Percentiles rank a stretch among this genome's conserved stretches.
Evolutionary conservation across 208 protist genomes (phyloP).

Genomic region (Kentomonas sorsogonicus): DNA sequence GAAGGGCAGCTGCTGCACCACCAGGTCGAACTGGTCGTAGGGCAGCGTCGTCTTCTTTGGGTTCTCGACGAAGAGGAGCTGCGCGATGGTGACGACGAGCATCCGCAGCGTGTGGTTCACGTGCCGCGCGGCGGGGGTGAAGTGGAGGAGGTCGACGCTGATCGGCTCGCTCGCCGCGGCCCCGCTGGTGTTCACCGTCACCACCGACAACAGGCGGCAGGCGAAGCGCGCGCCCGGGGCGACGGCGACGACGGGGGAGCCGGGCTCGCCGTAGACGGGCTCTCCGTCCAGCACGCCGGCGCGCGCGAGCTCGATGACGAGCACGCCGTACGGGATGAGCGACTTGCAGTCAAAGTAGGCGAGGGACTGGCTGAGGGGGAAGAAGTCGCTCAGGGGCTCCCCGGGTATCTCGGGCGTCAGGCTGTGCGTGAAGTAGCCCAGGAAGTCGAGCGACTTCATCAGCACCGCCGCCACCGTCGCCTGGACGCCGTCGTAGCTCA

Average conservation of each 20-base stretch:
- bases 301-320: slow-evolving; percentile 82
- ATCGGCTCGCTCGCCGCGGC: slow-evolving; percentile 76
- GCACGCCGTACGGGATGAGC: slow-evolving; percentile 75
- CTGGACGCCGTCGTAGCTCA: slow-evolving; percentile 22
- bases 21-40: slow-evolving; percentile 37
- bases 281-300: slow-evolving; percentile 54
- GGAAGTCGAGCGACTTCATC: slow-evolving; percentile 80
- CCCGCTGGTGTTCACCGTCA: slow-evolving; percentile 57
- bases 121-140: slow-evolving; percentile 63
- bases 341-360: slow-evolving; percentile 52
- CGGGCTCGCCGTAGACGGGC: neutral
- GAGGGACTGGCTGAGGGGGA: slow-evolving; percentile 56
- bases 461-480: slow-evolving; percentile 58
- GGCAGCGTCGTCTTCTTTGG: slow-evolving; percentile 50
- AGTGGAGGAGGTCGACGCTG: slow-evolving; percentile 74
- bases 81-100: slow-evolving; percentile 62
- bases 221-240: slow-evolving; percentile 50
- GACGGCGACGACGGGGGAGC: slow-evolving; percentile 7
- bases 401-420: too few relatives aligned
- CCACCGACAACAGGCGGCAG: slow-evolving; percentile 74
- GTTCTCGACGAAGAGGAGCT: slow-evolving; percentile 49
- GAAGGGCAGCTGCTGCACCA: slow-evolving; percentile 63
- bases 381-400: slow-evolving; percentile 44
- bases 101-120: slow-evolving; percentile 62
- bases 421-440: slow-evolving; percentile 88